Evolutionary conservation across 768 basidiomycete genomes (phyloP).

Genomic region (Russula compacta): DNA sequence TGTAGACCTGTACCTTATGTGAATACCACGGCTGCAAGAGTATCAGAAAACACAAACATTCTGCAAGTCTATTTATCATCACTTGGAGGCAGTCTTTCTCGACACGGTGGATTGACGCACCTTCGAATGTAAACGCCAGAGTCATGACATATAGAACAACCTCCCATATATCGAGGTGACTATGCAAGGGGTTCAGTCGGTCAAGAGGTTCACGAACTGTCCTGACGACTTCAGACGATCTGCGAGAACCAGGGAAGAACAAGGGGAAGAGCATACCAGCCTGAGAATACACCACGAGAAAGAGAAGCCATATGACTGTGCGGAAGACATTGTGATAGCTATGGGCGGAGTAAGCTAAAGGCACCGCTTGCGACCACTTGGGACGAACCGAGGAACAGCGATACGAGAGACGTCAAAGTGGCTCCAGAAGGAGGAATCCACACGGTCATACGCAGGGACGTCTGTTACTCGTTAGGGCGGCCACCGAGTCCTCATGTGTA

Average conservation of each 20-base stretch:
- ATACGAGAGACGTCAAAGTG: constrained; percentile 72
- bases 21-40: neutral
- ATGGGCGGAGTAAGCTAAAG: neutral
- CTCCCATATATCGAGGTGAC: constrained; percentile 72
- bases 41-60: constrained; percentile 34
- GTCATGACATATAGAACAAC: constrained; percentile 69
- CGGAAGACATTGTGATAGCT: constrained; percentile 85
- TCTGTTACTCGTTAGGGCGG: constrained; percentile 35
- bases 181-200: constrained; percentile 45
- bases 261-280: constrained; percentile 43
- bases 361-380: neutral
- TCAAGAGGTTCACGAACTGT: constrained; percentile 73
- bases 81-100: neutral
- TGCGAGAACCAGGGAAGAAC: neutral
- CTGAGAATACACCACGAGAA: constrained; percentile 74
- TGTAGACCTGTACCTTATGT: constrained; percentile 42
- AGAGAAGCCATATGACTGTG: constrained; percentile 66
- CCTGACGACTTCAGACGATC: constrained; percentile 1
- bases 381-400: constrained; percentile 59
- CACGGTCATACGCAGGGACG: constrained; percentile 52
- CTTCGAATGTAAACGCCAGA: constrained; percentile 71
- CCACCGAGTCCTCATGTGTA: neutral
- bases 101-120: constrained; percentile 31
- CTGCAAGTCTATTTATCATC: constrained; percentile 36
- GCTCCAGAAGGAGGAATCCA: constrained; percentile 48